Evolutionary conservation across 257 asterid species (phyloP).

Genomic region (Solanum medicagineum): DNA sequence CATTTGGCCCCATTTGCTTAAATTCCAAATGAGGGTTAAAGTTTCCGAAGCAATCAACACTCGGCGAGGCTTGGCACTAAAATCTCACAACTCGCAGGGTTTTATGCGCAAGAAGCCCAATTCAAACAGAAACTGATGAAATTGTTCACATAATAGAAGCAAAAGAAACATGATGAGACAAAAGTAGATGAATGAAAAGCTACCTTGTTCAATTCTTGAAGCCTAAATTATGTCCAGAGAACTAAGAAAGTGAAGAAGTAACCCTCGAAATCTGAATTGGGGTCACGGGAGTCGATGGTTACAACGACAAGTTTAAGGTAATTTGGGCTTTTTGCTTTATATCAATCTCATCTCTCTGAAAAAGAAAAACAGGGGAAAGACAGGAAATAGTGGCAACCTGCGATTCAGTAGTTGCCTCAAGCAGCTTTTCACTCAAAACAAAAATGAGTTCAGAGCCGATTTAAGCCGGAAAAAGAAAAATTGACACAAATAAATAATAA

Average conservation of each 20-base stretch:
- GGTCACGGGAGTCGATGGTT: neutral
- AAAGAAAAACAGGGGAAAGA: neutral
- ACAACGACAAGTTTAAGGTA: neutral
- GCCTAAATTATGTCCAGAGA: neutral
- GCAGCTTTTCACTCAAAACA: neutral
- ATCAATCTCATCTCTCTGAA: neutral
- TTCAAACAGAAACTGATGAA: neutral
- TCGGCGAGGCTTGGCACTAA: neutral
- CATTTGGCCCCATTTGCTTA: neutral
- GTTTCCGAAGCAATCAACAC: neutral
- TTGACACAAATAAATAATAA: no score
- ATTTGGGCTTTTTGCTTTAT: neutral
- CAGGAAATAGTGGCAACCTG: neutral
- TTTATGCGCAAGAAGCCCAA: neutral
- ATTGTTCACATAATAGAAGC: neutral
- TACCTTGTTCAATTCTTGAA: neutral
- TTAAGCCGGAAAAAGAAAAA: no score
- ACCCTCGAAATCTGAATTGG: neutral
- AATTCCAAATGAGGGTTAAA: neutral
- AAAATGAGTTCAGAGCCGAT: no score
- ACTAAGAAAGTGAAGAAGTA: neutral
- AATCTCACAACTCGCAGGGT: neutral
- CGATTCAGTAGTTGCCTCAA: neutral
- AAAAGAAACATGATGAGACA: neutral
- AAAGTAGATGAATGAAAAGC: neutral